Base-by-base conservation (phyloP, 805 yeast species). In the Candida xyloterini region DNA sequence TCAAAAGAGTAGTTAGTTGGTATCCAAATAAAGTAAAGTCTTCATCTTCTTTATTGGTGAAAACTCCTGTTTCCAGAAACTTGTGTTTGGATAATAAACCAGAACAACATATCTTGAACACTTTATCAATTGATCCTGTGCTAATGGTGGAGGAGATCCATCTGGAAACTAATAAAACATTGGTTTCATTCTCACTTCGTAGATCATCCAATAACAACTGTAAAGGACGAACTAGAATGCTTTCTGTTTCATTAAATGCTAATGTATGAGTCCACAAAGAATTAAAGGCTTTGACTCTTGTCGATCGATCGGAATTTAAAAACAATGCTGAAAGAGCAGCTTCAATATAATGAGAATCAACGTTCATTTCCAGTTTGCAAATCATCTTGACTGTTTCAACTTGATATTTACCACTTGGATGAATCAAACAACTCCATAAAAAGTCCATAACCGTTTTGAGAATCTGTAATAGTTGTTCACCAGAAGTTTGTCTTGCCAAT, bases 201-300 rank as follows among this genome's bases (percentile, higher is more conserved):
- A 84, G 57, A 29, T 78, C 83, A 55, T 89, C 96, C 24, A 90
- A 58, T 13, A 86, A 63, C 1, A 86, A 56, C 44, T 79, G 77
- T 5, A 88, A 57, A 0, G 95, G 93, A 46, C 81, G 69, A 6
- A 72, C 63, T 10, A 88, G 59, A 7, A 83, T 61, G 2, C 58
- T 47, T 35, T 71, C 80, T 0, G 62, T 37, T 26, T 79, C 86
- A 30, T 70, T 73, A 27, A 62, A 55, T n/a, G 68, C 59, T 7
- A 62, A 44, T 0, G 91, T 73, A 51, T 85, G 91, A 3, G 71
- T 69, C 97, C 97, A 91, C 5, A 90, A 56, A 7, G 77, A 71
- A 35, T 78, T 71, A 47, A 87, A 74, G 0, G 84, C 82, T 13
- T 66, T 58, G 1, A 82, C 59, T 43, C 79, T 67, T 13, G 68